phyloP scores from a whole-genome alignment of 306 rosid genomes.

The Vigna trinervia region DNA sequence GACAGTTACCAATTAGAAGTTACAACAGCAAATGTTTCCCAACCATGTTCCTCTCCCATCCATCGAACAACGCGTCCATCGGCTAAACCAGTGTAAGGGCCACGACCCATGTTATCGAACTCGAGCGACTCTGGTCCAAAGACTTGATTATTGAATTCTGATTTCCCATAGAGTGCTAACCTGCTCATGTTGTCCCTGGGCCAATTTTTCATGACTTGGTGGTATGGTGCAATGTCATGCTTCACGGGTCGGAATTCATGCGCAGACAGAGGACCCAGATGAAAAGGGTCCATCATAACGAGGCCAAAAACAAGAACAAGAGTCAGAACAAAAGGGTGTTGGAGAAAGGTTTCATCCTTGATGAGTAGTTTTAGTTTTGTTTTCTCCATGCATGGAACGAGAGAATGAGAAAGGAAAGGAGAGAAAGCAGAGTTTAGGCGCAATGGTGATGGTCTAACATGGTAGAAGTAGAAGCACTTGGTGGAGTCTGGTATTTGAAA shows the following conservation, averaged over 20 bases:
- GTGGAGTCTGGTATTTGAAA: conserved; percentile 44
- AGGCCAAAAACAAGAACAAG: conserved; percentile 66
- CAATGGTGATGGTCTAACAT: conserved; percentile 21
- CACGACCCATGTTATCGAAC: conserved; percentile 75
- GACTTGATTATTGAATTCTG: conserved; percentile 70
- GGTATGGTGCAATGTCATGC: conserved; percentile 82
- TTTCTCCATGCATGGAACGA: conserved; percentile 71
- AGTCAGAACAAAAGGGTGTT: conserved; percentile 67
- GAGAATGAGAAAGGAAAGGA: neutral
- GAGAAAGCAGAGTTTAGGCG: neutral
- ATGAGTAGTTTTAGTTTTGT: conserved; percentile 51
- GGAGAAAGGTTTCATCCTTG: conserved; percentile 72
- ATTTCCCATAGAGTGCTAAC: conserved; percentile 62
- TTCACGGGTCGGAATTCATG: conserved; percentile 78
- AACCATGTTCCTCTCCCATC: conserved; percentile 85
- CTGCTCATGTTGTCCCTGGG: conserved; percentile 80
- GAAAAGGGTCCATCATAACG: conserved; percentile 86
- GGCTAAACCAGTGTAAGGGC: conserved; percentile 89
- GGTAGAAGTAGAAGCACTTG: conserved; percentile 42
- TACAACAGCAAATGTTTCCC: conserved; percentile 93
- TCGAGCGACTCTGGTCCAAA: conserved; percentile 95
- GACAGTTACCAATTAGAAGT: conserved; percentile 68
- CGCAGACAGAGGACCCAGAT: conserved; percentile 70
- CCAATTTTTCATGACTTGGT: conserved; percentile 80
- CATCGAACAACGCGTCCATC: conserved; percentile 94